Base-by-base conservation (phyloP, 2,329 filamentous ascomycete genomes). In the Diplodia corticola region DNA sequence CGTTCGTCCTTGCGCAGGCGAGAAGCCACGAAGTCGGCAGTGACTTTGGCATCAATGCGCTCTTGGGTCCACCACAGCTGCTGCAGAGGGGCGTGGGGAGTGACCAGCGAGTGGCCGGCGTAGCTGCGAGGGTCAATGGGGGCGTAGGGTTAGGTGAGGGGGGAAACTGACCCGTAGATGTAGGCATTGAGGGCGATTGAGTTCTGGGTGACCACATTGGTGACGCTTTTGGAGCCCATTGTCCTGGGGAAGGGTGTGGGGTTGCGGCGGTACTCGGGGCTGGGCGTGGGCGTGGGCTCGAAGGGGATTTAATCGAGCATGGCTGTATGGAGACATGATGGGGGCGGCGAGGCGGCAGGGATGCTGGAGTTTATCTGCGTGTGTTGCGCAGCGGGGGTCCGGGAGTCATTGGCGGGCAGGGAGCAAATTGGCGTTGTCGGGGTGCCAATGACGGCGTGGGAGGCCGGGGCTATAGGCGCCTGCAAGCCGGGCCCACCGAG, bases 21-120 rank as follows among this genome's bases (percentile, higher is more conserved):
- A 48, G 86, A 86, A 60, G 84, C 83, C 68, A 92, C 86, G 73
- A 88, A 92, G 67, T 87, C 81, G 69, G 86, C 82, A 65, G 88
- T 91, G 71, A 92, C 88, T 67, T 88, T 90, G 64, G 84, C 81
- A 72, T 90, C 85, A 73, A 93, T 91, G 68, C 83, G 84, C 70
- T 88, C 84, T 66, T 87, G 82, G 74, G 90, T 89, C 89, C 89
- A 93, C 89, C 89, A 92, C 76, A 87, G 74, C 67, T 81, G 81
- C 71, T 83, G 82, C 26, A 83, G 76, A 12, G 79, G 78, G 44
- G 76, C 74, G 68, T 83, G 81, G 40, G 82, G 81, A 28, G 81
- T 83, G 59, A 83, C 81, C 17, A 83, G 74, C 24, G 80, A 82
- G 70, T 83, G 81, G 12, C 81, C 81, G 9, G 78, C 81, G 69